phyloP scores from a whole-genome alignment of 108 stramenopile genomes.

The Cyclotella cryptica region DNA sequence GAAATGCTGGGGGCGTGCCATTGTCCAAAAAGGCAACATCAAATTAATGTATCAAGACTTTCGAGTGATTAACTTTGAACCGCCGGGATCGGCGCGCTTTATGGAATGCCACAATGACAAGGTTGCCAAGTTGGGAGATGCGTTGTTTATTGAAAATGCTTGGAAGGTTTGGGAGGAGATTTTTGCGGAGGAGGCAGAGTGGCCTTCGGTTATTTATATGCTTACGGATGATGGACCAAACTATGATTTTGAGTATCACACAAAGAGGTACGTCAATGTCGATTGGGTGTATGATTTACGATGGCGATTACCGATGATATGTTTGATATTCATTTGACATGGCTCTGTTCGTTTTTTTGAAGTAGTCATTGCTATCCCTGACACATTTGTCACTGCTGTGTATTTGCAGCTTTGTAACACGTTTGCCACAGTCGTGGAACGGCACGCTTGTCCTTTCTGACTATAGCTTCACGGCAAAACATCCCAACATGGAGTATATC shows the following conservation, averaged over 20 bases:
- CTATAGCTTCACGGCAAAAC: constrained; percentile 22
- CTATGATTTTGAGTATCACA: constrained; percentile 42
- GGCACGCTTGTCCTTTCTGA: constrained; percentile 38
- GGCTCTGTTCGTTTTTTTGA: neutral
- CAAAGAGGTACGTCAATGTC: constrained; percentile 1
- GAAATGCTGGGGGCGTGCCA: constrained; percentile 51
- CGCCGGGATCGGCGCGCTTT: neutral
- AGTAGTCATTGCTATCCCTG: neutral
- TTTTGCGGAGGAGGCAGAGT: constrained; percentile 30
- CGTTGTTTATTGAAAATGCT: constrained; percentile 43
- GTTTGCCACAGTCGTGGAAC: constrained; percentile 25
- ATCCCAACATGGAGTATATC: constrained; percentile 12
- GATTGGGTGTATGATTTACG: neutral
- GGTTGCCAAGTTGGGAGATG: constrained; percentile 28
- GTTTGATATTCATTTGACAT: no score
- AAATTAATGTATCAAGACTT: constrained; percentile 50
- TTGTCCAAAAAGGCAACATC: constrained; percentile 35
- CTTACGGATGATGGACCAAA: constrained; percentile 24
- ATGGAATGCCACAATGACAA: constrained; percentile 52
- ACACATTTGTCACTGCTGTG: neutral
- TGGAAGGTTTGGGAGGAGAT: constrained; percentile 47
- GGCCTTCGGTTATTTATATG: constrained; percentile 45
- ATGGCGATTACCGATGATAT: neutral
- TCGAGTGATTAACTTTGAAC: constrained; percentile 35
- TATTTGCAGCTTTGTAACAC: constrained; percentile 8